Evolutionary conservation across 164 flowering plant species (phyloP).

Genomic region (Macadamia integrifolia): DNA sequence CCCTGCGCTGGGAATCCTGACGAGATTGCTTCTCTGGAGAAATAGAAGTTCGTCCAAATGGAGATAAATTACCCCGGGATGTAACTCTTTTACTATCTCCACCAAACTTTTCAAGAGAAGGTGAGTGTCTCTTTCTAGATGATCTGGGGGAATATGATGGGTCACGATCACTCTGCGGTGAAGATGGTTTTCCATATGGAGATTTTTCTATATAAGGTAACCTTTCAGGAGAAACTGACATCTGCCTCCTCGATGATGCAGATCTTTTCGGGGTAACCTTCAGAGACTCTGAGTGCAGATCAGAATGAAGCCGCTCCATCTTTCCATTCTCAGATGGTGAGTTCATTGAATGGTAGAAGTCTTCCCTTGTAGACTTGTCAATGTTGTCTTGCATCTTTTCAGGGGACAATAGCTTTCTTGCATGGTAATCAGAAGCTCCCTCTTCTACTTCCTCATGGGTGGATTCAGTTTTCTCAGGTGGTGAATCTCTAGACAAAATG

Average conservation of each 20-base stretch:
- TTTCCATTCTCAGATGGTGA: constrained; percentile 4
- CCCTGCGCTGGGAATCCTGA: constrained; percentile 13
- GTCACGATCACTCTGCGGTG: constrained; percentile 8
- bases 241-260: constrained; percentile 13
- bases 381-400: background rate
- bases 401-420: background rate
- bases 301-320: constrained; percentile 6
- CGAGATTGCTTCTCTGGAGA: constrained; percentile 18
- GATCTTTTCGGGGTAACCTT: constrained; percentile 7
- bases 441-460: constrained; percentile 2
- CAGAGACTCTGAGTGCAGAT: constrained; percentile 1
- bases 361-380: constrained; percentile 9
- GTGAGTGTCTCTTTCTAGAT: constrained; percentile 9
- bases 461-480: constrained; percentile 7
- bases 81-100: constrained; percentile 8
- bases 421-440: constrained; percentile 3
- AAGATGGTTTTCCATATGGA: constrained; percentile 8
- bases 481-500: constrained; percentile 5
- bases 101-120: constrained; percentile 16
- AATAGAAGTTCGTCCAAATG: constrained; percentile 12
- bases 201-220: constrained; percentile 9
- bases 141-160: constrained; percentile 15
- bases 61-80: constrained; percentile 6
- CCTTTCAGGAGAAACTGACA: constrained; percentile 15
- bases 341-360: background rate